Conservation (phyloP, 2,329 filamentous ascomycete species). For the Colletotrichum kahawae region DNA sequence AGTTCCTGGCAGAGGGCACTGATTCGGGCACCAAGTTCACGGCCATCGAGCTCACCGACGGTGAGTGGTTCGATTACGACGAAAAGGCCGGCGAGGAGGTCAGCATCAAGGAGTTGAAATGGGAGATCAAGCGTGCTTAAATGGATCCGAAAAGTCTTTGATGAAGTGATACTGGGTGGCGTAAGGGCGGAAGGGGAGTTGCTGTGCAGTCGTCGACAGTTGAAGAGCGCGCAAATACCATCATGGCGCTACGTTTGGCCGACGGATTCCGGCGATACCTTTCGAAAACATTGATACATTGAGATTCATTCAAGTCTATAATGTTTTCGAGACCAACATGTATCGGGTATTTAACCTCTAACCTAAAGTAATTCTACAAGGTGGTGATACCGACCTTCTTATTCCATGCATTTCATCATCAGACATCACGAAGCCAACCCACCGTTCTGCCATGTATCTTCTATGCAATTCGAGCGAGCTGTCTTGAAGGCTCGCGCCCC, state of each 20-base stretch:
- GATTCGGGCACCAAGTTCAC: slow-evolving; percentile 85
- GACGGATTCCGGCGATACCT: neutral
- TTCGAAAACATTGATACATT: neutral
- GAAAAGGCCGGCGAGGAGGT: slow-evolving; percentile 93
- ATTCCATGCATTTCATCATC: slow-evolving; percentile 11
- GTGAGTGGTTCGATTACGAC: slow-evolving; percentile 98
- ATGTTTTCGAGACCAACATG: neutral
- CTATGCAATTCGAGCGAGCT: neutral
- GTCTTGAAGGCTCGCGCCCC: neutral
- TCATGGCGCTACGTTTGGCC: neutral
- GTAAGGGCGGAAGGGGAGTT: neutral
- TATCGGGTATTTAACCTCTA: slow-evolving; percentile 21
- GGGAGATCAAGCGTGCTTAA: slow-evolving; percentile 80
- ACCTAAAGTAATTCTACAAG: slow-evolving; percentile 18
- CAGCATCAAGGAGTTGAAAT: slow-evolving; percentile 87
- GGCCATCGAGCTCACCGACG: slow-evolving; percentile 81
- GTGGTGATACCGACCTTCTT: neutral
- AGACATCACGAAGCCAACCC: slow-evolving; percentile 1
- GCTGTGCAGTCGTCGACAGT: neutral
- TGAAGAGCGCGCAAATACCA: neutral
- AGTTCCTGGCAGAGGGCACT: slow-evolving; percentile 83
- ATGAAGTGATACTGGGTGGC: slow-evolving; percentile 13
- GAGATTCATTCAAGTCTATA: neutral
- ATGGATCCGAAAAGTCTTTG: neutral
- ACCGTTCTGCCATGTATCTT: neutral